These are phyloP conservation scores for Wilcoxina mikolae DNA, from an alignment of 495 filamentous ascomycete genomes.

Conservation along the genomic window DNA sequence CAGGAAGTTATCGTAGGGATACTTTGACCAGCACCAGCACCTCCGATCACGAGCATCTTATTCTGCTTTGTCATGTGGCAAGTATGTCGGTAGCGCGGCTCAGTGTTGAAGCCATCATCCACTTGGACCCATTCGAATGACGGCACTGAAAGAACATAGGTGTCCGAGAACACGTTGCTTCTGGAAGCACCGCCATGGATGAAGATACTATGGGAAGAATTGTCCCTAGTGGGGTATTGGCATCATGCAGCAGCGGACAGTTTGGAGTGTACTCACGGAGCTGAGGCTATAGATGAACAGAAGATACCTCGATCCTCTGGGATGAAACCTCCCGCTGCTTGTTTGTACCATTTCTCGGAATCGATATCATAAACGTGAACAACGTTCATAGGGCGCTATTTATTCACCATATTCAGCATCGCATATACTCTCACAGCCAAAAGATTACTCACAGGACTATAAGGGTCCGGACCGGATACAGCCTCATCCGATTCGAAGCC, in stretches of 20 bases:
- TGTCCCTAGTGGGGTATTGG: no score
- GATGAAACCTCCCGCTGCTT: constrained; percentile 6
- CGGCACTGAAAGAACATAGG: constrained; percentile 13
- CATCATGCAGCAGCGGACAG: no score
- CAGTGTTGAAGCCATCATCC: not conserved
- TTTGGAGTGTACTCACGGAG: not conserved
- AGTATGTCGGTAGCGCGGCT: constrained; percentile 5
- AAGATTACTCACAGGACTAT: no score
- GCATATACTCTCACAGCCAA: no score
- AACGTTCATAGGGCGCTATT: constrained; percentile 7
- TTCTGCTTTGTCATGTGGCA: constrained; percentile 10
- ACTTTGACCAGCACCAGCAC: constrained; percentile 1
- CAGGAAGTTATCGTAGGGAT: not conserved
- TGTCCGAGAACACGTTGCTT: constrained; percentile 2
- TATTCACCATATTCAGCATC: not conserved
- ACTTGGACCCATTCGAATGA: constrained; percentile 11
- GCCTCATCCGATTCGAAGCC: not conserved
- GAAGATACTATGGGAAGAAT: constrained; percentile 16
- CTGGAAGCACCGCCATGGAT: constrained; percentile 11
- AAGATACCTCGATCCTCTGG: constrained; percentile 8
- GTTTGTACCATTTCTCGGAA: constrained; percentile 4
- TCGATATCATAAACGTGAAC: constrained; percentile 14
- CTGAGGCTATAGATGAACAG: constrained; percentile 7
- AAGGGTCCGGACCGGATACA: no score
- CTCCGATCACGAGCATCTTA: constrained; percentile 14